Percentiles rank a stretch among this genome's conserved stretches.
Evolutionary conservation across 768 basidiomycete species (phyloP).

Genomic region (Boletus edulis): DNA sequence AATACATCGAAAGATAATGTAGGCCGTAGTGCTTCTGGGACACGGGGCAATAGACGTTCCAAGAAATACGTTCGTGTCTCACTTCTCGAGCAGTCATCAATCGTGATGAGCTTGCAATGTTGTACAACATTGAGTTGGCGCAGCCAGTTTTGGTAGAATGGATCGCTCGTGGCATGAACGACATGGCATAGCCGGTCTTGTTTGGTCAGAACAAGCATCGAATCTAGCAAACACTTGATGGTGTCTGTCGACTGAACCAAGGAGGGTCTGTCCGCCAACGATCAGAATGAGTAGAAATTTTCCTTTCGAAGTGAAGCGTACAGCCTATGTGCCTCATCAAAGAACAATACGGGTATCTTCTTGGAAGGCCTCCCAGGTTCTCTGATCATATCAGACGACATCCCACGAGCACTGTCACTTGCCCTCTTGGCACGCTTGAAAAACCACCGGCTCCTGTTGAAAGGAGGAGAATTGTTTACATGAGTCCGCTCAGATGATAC

Average conservation of each 20-base stretch:
- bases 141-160: slow-evolving; percentile 83
- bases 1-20: slow-evolving; percentile 67
- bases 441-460: slow-evolving; percentile 28
- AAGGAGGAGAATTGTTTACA: slow-evolving; percentile 33
- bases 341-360: slow-evolving; percentile 76
- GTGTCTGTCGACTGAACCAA: slow-evolving; percentile 75
- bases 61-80: slow-evolving; percentile 68
- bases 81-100: slow-evolving; percentile 74
- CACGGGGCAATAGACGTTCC: slow-evolving; percentile 60
- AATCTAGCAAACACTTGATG: slow-evolving; percentile 83
- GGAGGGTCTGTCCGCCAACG: slow-evolving; percentile 50
- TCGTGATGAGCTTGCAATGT: slow-evolving; percentile 81
- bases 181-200: slow-evolving; percentile 85
- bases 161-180: slow-evolving; percentile 79
- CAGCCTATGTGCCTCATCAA: slow-evolving; percentile 87
- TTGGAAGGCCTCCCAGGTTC: slow-evolving; percentile 45
- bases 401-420: slow-evolving; percentile 30
- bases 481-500: slow-evolving; percentile 43
- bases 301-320: slow-evolving; percentile 31
- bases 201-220: slow-evolving; percentile 84
- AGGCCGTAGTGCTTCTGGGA: slow-evolving; percentile 59
- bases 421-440: slow-evolving; percentile 26
- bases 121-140: slow-evolving; percentile 78
- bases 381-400: slow-evolving; percentile 31
- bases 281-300: neutral